Evolutionary conservation across 1,284 basidiomycete species (phyloP).

Genomic region (Rhodotorula sp.): DNA sequence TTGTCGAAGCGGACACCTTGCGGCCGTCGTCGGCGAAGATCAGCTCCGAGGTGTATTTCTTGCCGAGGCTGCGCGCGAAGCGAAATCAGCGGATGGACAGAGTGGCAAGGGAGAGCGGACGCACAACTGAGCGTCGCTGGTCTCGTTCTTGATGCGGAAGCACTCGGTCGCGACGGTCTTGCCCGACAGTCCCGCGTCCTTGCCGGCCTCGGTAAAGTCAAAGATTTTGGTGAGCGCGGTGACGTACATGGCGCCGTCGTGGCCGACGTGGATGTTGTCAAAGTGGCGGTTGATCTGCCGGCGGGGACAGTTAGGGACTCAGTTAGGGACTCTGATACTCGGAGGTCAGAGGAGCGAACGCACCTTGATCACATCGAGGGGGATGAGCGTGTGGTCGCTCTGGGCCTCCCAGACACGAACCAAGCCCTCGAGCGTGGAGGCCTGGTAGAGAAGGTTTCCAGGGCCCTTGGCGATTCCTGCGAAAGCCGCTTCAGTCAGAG

Average conservation of each 20-base stretch:
- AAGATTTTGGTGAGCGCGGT: constrained; percentile 33
- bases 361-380: constrained; percentile 22
- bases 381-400: constrained; percentile 32
- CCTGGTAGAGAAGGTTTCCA: constrained; percentile 33
- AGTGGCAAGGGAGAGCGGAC: not conserved
- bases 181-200: constrained; percentile 13
- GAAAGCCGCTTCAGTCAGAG: not conserved
- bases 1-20: constrained; percentile 29
- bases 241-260: constrained; percentile 31
- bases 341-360: not conserved
- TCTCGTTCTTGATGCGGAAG: constrained; percentile 35
- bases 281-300: constrained; percentile 25
- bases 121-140: not conserved
- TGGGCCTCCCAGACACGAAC: constrained; percentile 33
- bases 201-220: constrained; percentile 14
- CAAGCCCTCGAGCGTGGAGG: constrained; percentile 22
- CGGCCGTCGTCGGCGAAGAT: constrained; percentile 36
- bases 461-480: constrained; percentile 35
- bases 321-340: not conserved
- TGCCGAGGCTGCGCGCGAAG: not conserved
- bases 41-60: constrained; percentile 24
- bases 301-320: not conserved
- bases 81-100: too few relatives aligned
- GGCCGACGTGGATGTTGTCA: constrained; percentile 40
- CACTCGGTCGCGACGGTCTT: constrained; percentile 17